Evolutionary conservation across 192 early-diverging fungal genomes (phyloP).

Genomic region (Coemansia sp.): DNA sequence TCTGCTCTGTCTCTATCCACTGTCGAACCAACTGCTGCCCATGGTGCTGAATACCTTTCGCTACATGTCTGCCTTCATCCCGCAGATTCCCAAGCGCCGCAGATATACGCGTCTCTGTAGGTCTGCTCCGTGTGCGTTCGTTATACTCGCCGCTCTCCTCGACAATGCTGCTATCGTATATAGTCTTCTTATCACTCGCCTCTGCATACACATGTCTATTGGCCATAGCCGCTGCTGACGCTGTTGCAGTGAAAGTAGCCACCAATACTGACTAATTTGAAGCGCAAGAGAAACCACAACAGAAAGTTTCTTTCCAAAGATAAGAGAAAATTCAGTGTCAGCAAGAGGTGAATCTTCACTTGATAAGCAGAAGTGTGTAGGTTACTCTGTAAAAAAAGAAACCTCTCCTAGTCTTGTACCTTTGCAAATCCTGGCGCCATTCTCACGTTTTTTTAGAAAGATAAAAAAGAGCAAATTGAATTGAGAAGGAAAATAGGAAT

Average conservation of each 20-base stretch:
- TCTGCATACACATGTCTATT: not conserved
- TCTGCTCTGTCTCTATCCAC: slow-evolving; percentile 29
- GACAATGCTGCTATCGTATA: slow-evolving; percentile 26
- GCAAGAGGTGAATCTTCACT: no score
- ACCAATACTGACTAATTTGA: not conserved
- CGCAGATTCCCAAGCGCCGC: slow-evolving; percentile 11
- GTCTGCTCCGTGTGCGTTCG: not conserved
- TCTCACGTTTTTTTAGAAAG: not conserved
- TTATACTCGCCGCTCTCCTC: not conserved
- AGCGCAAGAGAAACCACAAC: not conserved
- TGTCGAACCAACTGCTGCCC: slow-evolving; percentile 20
- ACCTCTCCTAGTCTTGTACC: not conserved
- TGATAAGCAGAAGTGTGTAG: not conserved
- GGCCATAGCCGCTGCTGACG: not conserved
- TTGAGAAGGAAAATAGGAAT: not conserved
- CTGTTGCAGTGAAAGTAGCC: slow-evolving; percentile 1
- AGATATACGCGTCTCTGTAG: slow-evolving; percentile 14
- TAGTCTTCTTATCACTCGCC: slow-evolving; percentile 32
- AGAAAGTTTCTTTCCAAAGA: not conserved
- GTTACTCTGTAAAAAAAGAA: not conserved
- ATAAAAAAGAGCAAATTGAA: not conserved
- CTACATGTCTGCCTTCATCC: not conserved
- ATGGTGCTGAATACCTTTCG: not conserved
- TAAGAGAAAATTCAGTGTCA: not conserved
- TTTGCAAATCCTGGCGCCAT: slow-evolving; percentile 14